Percentiles rank a stretch among this genome's conserved stretches.
Conservation (phyloP, 805 yeast genomes). For the Sugiyamaella qingdaonensis region DNA sequence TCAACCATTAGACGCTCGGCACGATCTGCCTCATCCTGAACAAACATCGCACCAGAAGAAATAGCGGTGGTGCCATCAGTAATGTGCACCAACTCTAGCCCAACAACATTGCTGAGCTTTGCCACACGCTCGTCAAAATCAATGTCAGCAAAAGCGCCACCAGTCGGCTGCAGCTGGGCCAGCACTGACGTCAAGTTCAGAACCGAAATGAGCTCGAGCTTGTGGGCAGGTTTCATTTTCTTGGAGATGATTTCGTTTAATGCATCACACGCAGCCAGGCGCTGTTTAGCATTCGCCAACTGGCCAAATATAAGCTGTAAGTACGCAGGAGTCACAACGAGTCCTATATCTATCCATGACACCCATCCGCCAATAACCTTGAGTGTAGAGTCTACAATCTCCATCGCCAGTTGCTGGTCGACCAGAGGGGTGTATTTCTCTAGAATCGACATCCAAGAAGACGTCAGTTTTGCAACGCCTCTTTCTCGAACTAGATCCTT, state of each 20-base stretch:
- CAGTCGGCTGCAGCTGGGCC: constrained; percentile 34
- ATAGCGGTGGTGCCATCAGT: constrained; percentile 43
- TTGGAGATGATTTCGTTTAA: constrained; percentile 64
- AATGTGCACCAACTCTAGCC: constrained; percentile 68
- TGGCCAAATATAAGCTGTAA: constrained; percentile 56
- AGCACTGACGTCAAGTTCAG: constrained; percentile 59
- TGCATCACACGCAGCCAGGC: constrained; percentile 54
- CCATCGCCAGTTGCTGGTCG: constrained; percentile 30
- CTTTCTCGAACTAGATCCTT: constrained; percentile 78
- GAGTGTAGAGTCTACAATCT: constrained; percentile 55
- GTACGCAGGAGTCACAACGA: constrained; percentile 60
- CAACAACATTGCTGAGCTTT: constrained; percentile 66
- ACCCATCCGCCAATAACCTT: constrained; percentile 78
- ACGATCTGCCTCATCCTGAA: constrained; percentile 26
- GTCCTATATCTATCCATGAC: constrained; percentile 84
- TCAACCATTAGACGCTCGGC: constrained; percentile 48
- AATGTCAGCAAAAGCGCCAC: constrained; percentile 31
- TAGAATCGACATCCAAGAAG: constrained; percentile 63
- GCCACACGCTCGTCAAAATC: constrained; percentile 77
- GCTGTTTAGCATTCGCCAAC: constrained; percentile 45
- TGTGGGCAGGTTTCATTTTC: constrained; percentile 71
- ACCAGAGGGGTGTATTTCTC: constrained; percentile 29
- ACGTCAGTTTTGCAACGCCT: constrained; percentile 64
- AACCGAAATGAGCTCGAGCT: constrained; percentile 63
- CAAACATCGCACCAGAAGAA: constrained; percentile 22